phyloP scores from a whole-genome alignment of 2,329 filamentous ascomycete species.

The Cladosporium colombiae region DNA sequence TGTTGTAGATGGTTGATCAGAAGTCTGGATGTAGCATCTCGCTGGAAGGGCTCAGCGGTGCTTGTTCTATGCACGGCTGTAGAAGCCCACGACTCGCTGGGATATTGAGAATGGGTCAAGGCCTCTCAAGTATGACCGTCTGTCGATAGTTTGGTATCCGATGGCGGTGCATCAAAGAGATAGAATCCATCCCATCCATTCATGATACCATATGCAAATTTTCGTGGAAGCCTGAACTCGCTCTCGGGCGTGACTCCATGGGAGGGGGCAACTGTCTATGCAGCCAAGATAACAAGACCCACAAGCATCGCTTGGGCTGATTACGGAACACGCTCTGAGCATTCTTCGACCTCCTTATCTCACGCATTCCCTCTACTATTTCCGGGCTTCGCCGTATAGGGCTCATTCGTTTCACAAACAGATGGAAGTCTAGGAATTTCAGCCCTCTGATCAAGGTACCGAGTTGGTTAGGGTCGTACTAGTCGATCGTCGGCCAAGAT shows the following conservation, averaged over 20 bases:
- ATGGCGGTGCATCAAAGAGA: not conserved
- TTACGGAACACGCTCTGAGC: not conserved
- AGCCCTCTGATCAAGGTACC: too few relatives aligned
- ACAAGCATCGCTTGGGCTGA: constrained; percentile 1
- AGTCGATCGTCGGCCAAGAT: not conserved
- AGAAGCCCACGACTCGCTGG: not conserved
- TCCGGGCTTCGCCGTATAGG: not conserved
- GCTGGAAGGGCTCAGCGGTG: not conserved
- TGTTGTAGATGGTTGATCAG: not conserved
- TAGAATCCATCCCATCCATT: not conserved
- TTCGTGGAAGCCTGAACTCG: not conserved
- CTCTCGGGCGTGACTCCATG: not conserved
- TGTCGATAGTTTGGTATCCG: not conserved
- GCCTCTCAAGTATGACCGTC: not conserved
- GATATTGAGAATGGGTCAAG: not conserved
- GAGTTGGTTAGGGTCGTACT: not conserved
- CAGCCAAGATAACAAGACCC: constrained; percentile 1
- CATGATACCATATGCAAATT: not conserved
- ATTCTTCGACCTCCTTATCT: not conserved
- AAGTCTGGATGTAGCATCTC: not conserved
- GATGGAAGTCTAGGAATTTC: too few relatives aligned
- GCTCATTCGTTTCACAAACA: not conserved
- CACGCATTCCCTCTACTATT: not conserved
- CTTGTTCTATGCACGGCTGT: not conserved
- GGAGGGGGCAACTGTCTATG: not conserved